Base-by-base conservation (phyloP, 2,329 filamentous ascomycete genomes). In the Sordariomycetes sp. region DNA sequence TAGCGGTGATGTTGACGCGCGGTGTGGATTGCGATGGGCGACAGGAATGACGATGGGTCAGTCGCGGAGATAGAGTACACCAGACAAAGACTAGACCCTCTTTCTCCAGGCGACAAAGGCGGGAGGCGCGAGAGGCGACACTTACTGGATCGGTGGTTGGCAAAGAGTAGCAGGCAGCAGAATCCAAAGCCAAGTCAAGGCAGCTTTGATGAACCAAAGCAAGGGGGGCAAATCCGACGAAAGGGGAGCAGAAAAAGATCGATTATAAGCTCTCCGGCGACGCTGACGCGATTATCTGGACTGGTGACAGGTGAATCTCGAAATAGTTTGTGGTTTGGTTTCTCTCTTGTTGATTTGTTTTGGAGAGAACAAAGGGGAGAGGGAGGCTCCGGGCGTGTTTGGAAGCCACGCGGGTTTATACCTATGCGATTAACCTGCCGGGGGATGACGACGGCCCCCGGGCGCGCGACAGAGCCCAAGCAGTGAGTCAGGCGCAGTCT, bases 261-360 rank as follows among this genome's bases (percentile, higher is more conserved):
- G 25, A 48, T 7, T 46, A n/a, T 58, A 24, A 46, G 53, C 71
- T 71, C 65, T 66, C 67, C 72, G 74, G 74, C 73, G 68, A 53
- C 70, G 76, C 79, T 81, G 79, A 71, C 73, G 79, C 75, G 79
- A 82, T 73, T 71, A 78, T 78, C 79, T 71, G 73, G 75, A 78
- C 80, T 80, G 51, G 80, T 80, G 80, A 83, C 79, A 76, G 74
- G 72, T 76, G 76, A 79, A 75, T 80, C 79, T 58, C 52, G 65
- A 68, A 61, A 65, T 20, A 57, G 40, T 48, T 55, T 32, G 48
- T 59, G 22, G 32, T n/a, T 59, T 56, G n/a, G 43, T 53, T 57
- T 59, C 37, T 59, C 46, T 54, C 25, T 53, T 59, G 50, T 59
- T 59, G 32, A 24, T 59, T 57, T 46, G 35, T 37, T 53, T 59